A percentile compares a stretch with the other conserved stretches of the same genome.
Evolutionary conservation across 2,329 filamentous ascomycete species (phyloP).

Genomic region (Sporothrix inflata): DNA sequence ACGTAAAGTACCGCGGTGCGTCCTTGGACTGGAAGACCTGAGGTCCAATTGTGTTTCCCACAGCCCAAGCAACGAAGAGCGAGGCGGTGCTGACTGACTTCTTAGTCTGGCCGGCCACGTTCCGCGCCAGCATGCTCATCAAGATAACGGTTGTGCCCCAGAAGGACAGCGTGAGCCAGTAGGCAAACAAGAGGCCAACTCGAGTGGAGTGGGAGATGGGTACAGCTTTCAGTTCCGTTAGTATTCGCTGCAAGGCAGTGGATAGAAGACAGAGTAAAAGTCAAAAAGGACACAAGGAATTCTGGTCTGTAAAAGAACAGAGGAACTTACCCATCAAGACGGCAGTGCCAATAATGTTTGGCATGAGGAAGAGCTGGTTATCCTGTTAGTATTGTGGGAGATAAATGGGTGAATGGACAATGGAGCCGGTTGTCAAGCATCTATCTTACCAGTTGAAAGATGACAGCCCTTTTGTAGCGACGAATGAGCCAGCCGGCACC

Average conservation of each 20-base stretch:
- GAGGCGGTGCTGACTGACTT: constrained; percentile 68
- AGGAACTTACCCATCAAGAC: background rate
- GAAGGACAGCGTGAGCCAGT: constrained; percentile 76
- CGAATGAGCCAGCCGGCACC: constrained; percentile 67
- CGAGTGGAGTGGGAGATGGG: constrained; percentile 60
- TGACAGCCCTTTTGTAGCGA: constrained; percentile 67
- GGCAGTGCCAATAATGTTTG: background rate
- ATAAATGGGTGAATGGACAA: background rate
- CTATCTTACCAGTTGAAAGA: constrained; percentile 57
- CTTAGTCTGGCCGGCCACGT: constrained; percentile 74
- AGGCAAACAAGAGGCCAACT: constrained; percentile 69
- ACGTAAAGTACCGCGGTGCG: constrained; percentile 67
- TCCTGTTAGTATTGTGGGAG: background rate
- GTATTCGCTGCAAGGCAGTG: constrained; percentile 51
- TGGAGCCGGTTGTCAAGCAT: background rate
- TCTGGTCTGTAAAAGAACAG: background rate
- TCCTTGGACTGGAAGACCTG: constrained; percentile 66
- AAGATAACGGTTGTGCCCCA: constrained; percentile 68
- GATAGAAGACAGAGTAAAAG: constrained; percentile 66
- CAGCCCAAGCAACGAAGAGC: constrained; percentile 71
- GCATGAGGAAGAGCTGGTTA: background rate
- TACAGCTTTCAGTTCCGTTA: constrained; percentile 54
- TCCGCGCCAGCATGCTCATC: constrained; percentile 68
- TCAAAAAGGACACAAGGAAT: background rate
- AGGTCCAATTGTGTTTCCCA: constrained; percentile 48